Evolutionary conservation across 1,284 basidiomycete species (phyloP).

Genomic region (Boletus sp.): DNA sequence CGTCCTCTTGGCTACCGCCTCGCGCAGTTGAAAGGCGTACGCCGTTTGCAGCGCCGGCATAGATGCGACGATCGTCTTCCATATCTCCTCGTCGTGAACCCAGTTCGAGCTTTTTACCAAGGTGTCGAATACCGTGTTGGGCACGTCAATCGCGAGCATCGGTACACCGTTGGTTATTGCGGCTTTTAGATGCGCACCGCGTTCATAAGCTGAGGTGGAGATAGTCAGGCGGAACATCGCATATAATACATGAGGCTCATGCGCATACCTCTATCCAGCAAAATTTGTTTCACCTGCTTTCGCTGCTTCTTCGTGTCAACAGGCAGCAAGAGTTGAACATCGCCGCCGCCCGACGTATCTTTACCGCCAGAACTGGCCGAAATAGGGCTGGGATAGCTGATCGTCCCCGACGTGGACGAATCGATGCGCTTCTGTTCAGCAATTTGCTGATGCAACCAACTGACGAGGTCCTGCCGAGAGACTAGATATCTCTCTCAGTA

Average conservation of each 20-base stretch:
- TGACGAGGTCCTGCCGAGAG: conserved; percentile 64
- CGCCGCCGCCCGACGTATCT: conserved; percentile 37
- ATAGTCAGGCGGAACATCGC: conserved; percentile 11
- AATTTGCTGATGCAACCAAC: conserved; percentile 73
- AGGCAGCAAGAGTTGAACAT: conserved; percentile 64
- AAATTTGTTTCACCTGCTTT: conserved; percentile 66
- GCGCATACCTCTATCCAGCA: conserved; percentile 57
- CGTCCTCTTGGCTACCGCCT: conserved; percentile 57
- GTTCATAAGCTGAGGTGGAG: conserved; percentile 53
- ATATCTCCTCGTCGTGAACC: conserved; percentile 70
- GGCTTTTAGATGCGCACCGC: conserved; percentile 49
- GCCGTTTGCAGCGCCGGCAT: conserved; percentile 55
- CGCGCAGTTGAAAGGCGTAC: conserved; percentile 64
- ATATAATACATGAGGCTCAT: not conserved
- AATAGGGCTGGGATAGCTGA: conserved; percentile 37
- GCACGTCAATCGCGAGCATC: conserved; percentile 68
- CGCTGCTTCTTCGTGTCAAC: conserved; percentile 69
- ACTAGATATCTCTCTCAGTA: conserved; percentile 37
- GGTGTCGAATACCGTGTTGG: conserved; percentile 54
- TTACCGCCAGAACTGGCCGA: conserved; percentile 36
- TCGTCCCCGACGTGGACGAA: conserved; percentile 53
- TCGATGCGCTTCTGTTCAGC: conserved; percentile 74
- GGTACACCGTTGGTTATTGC: conserved; percentile 58
- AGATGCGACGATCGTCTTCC: conserved; percentile 53
- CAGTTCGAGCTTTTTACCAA: conserved; percentile 56